Evolutionary conservation across 805 yeast species (phyloP).

Genomic region (Priceomyces carsonii): DNA sequence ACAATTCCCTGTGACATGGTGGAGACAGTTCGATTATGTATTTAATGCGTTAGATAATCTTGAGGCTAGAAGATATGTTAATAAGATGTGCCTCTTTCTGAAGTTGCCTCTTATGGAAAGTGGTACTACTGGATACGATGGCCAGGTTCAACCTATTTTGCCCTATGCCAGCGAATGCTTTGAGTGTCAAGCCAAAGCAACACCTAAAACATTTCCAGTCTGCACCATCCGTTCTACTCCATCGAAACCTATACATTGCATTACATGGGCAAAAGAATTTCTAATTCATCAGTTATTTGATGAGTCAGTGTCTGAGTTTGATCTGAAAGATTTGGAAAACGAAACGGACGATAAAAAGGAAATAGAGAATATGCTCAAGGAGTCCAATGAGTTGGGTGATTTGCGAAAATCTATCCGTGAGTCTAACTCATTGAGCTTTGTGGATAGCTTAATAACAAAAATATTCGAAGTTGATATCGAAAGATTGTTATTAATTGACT

Average conservation of each 20-base stretch:
- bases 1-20: constrained; percentile 73
- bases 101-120: constrained; percentile 82
- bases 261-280: constrained; percentile 96
- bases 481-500: constrained; percentile 66
- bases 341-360: constrained; percentile 70
- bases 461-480: constrained; percentile 76
- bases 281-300: constrained; percentile 79
- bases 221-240: constrained; percentile 98
- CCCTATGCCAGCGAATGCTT: constrained; percentile 88
- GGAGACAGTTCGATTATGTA: constrained; percentile 68
- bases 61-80: constrained; percentile 92
- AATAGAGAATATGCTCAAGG: constrained; percentile 62
- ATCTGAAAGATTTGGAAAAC: constrained; percentile 15
- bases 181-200: constrained; percentile 83
- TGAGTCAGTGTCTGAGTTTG: constrained; percentile 32
- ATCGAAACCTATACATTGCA: constrained; percentile 91
- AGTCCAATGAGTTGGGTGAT: constrained; percentile 61
- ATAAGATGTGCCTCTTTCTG: constrained; percentile 74
- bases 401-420: constrained; percentile 22
- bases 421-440: constrained; percentile 18
- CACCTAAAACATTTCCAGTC: constrained; percentile 91
- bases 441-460: constrained; percentile 51
- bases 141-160: constrained; percentile 90
- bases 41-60: constrained; percentile 94
- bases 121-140: constrained; percentile 94